These are phyloP conservation scores for Myxozyma melibiosi DNA, from an alignment of 805 yeast species.

Conservation along the genomic window DNA sequence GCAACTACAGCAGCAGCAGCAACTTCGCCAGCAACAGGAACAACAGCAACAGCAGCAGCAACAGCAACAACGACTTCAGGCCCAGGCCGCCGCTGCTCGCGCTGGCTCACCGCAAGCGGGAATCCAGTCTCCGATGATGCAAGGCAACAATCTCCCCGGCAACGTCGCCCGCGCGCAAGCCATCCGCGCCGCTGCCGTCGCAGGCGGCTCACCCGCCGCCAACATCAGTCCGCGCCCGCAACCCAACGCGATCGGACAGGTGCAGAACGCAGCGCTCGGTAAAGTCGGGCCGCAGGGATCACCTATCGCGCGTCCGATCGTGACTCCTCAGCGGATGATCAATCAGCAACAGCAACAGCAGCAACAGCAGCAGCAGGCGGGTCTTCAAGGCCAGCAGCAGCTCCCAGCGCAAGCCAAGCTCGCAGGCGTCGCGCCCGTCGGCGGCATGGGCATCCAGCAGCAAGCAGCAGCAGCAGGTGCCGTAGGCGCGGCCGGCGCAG, in stretches of 20 bases:
- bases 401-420: not conserved
- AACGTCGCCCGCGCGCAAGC: constrained; percentile 18
- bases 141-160: constrained; percentile 7
- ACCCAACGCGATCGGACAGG: constrained; percentile 7
- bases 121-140: constrained; percentile 11
- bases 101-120: constrained; percentile 29
- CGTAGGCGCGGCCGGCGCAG: not conserved
- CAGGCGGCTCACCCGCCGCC: constrained; percentile 5
- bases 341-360: constrained; percentile 34
- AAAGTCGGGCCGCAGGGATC: constrained; percentile 15
- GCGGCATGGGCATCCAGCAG: no score
- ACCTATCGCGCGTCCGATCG: constrained; percentile 11
- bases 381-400: not conserved
- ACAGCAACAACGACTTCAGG: constrained; percentile 30
- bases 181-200: constrained; percentile 11
- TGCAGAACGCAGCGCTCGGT: constrained; percentile 7
- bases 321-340: constrained; percentile 20
- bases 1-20: constrained; percentile 26
- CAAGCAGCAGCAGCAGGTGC: not conserved
- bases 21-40: constrained; percentile 17
- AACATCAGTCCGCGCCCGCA: constrained; percentile 22
- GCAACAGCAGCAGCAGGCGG: constrained; percentile 1
- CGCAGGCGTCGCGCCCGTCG: not conserved
- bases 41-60: constrained; percentile 21
- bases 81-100: constrained; percentile 21